phyloP scores from a whole-genome alignment of 2,329 filamentous ascomycete species.

The Aspergillus fructus region DNA sequence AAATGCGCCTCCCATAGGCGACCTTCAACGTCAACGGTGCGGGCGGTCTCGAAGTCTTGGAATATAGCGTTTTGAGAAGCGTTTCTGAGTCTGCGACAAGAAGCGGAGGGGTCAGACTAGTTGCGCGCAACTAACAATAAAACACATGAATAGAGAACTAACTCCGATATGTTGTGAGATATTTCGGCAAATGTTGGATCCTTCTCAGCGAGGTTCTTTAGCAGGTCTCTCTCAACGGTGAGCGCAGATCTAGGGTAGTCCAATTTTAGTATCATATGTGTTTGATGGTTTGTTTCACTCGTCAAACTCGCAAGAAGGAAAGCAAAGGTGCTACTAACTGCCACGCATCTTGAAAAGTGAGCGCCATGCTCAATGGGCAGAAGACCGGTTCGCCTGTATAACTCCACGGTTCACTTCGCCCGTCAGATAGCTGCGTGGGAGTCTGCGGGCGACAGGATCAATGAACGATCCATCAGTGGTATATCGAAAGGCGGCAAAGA shows the following conservation, averaged over 20 bases:
- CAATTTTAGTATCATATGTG: constrained; percentile 21
- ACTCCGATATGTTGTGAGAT: constrained; percentile 45
- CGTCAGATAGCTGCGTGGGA: constrained; percentile 59
- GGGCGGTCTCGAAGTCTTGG: constrained; percentile 53
- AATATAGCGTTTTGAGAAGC: constrained; percentile 72
- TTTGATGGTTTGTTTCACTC: constrained; percentile 13
- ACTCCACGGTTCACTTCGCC: constrained; percentile 53
- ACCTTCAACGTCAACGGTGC: constrained; percentile 64
- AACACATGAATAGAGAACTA: constrained; percentile 1
- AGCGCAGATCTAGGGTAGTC: constrained; percentile 33
- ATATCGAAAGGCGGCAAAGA: constrained; percentile 17
- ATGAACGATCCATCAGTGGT: constrained; percentile 56
- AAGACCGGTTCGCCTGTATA: constrained; percentile 30
- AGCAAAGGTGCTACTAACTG: constrained; percentile 43
- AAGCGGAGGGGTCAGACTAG: constrained; percentile 6
- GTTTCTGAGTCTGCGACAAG: constrained; percentile 60
- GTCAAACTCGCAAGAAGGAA: constrained; percentile 11
- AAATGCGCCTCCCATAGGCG: constrained; percentile 78
- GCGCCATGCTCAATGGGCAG: constrained; percentile 41
- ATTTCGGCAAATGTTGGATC: constrained; percentile 52
- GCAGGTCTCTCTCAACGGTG: constrained; percentile 51
- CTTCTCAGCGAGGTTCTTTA: constrained; percentile 49
- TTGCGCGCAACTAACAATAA: constrained; percentile 6
- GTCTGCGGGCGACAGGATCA: constrained; percentile 47
- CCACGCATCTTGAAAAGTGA: constrained; percentile 51